Conservation (phyloP, 192 early-diverging fungal genomes). For the Coemansia reversa region DNA sequence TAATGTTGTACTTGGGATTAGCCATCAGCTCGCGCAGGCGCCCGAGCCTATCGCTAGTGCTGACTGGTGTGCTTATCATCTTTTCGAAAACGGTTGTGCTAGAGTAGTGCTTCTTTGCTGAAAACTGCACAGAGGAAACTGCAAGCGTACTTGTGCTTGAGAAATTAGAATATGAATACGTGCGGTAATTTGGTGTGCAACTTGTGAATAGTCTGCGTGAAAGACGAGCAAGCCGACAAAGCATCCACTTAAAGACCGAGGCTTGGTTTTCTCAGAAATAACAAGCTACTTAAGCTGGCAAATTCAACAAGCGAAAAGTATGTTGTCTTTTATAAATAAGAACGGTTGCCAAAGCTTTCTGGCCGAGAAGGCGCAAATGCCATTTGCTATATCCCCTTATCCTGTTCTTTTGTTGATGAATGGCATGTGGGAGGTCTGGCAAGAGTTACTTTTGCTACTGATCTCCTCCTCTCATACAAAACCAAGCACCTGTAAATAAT, state of each 20-base stretch:
- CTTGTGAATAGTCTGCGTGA: slow-evolving; percentile 33
- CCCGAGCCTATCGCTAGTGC: slow-evolving; percentile 58
- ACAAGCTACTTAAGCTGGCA: too few species aligned
- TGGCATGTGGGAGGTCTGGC: too few species aligned
- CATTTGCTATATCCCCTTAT: too few species aligned
- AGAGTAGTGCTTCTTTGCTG: slow-evolving; percentile 8
- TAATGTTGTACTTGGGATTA: slow-evolving; percentile 54
- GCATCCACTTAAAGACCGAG: slow-evolving; percentile 14
- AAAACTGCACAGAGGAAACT: background rate
- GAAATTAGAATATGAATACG: slow-evolving; percentile 1
- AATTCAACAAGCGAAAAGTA: too few species aligned
- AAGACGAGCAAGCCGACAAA: slow-evolving; percentile 24
- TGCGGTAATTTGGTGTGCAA: slow-evolving; percentile 17
- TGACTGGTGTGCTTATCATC: slow-evolving; percentile 32
- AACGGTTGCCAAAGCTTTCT: too few species aligned
- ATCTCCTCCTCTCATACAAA: too few species aligned
- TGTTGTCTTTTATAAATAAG: too few species aligned
- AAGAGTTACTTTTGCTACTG: too few species aligned
- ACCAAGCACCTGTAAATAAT: too few species aligned
- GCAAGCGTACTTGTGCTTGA: slow-evolving; percentile 27
- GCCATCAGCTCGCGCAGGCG: slow-evolving; percentile 65
- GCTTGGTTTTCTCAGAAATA: too few species aligned
- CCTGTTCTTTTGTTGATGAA: too few species aligned
- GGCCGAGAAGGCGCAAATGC: too few species aligned
- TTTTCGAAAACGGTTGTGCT: background rate